Evolutionary conservation across 805 yeast species (phyloP), one percentile per base, ranked within the genome.

Genomic region (Ogataea pilisensis): DNA sequence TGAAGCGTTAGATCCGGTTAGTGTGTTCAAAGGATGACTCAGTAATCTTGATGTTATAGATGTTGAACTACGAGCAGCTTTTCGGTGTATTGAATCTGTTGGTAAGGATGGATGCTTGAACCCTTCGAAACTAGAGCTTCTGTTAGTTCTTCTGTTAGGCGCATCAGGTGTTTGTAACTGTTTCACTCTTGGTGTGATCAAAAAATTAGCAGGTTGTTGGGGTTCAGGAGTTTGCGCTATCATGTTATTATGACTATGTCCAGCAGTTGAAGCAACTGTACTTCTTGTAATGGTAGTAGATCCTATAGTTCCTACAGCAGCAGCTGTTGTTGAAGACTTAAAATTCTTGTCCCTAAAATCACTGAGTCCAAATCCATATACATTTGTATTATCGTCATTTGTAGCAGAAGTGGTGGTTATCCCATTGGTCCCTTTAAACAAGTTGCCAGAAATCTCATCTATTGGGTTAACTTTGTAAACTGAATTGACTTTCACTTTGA

Each of bases 401-500:
- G 12, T n/a, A 12, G 12, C 31, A 22, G 32, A 14, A 5, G 20
- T 37, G 19, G 32, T 12, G 13, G 6, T 7, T 18, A 44, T 3
- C 26, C 35, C 14, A 31, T 35, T 14, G 34, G 41, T 5, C 38
- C 19, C 7, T 27, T 46, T 48, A 38, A 50, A 50, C 13, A 50
- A 33, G 16, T 38, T 44, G 11, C 51, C 52, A 12, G 55, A 50
- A 8, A 48, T 44, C 30, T 45, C 53, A 33, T 45, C 50, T 21
- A 48, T 42, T 19, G 53, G 43, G 26, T 49, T 47, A 7, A 46
- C 47, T 42, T 70, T 72, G 58, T 69, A 81, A 22, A 80, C 66
- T 0, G 79, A 60, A 47, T 75, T 75, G 5, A 82, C 78, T 43
- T 79, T 76, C 16, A 88, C 72, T 43, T 75, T 75, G 16, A 83